Percentiles rank a stretch among this genome's conserved stretches.
Conservation (phyloP, 2,329 filamentous ascomycete species). For the Paracorniculantispora psalliotae region DNA sequence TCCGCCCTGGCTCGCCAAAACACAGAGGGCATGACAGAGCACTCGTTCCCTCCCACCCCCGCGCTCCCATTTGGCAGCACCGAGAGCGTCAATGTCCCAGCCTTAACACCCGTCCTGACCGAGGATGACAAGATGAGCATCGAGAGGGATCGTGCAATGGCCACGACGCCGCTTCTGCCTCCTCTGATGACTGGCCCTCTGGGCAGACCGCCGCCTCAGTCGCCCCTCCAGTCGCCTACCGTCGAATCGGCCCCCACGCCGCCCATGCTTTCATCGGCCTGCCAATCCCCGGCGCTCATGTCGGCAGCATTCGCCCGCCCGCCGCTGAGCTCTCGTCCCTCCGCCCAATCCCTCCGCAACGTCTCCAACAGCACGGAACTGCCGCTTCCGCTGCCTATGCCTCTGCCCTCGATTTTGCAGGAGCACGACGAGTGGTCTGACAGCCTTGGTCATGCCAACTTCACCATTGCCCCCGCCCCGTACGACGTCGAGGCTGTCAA, state of each 20-base stretch:
- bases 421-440: slow-evolving; percentile 78
- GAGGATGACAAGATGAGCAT: slow-evolving; percentile 41
- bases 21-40: slow-evolving; percentile 43
- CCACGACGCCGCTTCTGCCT: slow-evolving; percentile 79
- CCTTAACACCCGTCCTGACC: slow-evolving; percentile 41
- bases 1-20: slow-evolving; percentile 53
- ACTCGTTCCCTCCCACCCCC: slow-evolving; percentile 55
- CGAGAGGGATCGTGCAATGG: slow-evolving; percentile 55
- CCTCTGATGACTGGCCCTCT: slow-evolving; percentile 65
- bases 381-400: slow-evolving; percentile 35
- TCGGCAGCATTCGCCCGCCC: slow-evolving; percentile 39
- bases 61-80: slow-evolving; percentile 58
- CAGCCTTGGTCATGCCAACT: slow-evolving; percentile 87
- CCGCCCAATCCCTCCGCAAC: slow-evolving; percentile 66
- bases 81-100: slow-evolving; percentile 47
- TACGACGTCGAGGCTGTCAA: slow-evolving; percentile 64
- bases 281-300: slow-evolving; percentile 42
- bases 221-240: slow-evolving; percentile 81
- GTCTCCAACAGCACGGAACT: slow-evolving; percentile 55
- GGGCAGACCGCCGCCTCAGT: slow-evolving; percentile 57
- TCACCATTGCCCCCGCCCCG: slow-evolving; percentile 77
- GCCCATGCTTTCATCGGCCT: slow-evolving; percentile 34
- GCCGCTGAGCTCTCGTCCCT: slow-evolving; percentile 71
- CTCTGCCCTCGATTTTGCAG: slow-evolving; percentile 59
- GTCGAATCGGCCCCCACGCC: slow-evolving; percentile 55